These are phyloP conservation scores for Discostella stelligeroides DNA, from an alignment of 108 stramenopile species.

Conservation along the genomic window DNA sequence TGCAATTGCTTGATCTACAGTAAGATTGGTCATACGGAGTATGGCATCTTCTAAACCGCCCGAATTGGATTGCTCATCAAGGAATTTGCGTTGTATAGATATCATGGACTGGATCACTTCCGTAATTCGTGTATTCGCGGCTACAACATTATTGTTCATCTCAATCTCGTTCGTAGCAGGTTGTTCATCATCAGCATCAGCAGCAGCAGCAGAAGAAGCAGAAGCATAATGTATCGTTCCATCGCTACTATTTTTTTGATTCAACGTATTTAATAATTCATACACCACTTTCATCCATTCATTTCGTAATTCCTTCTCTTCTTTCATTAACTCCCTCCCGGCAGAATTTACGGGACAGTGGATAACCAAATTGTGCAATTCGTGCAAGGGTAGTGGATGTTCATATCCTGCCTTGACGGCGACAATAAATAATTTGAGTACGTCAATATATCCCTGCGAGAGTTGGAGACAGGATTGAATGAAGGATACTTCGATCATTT, in stretches of 20 bases:
- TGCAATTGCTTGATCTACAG: conserved; percentile 21
- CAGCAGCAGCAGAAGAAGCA: too few relatives aligned
- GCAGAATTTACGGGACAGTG: conserved; percentile 58
- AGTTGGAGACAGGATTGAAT: conserved; percentile 82
- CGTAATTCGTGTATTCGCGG: conserved; percentile 10
- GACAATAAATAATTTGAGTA: conserved; percentile 83
- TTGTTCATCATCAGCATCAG: neutral
- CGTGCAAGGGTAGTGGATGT: conserved; percentile 43
- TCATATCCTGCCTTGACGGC: conserved; percentile 79
- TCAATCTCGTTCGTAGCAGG: too few relatives aligned
- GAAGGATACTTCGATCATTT: conserved; percentile 83
- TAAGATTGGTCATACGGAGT: conserved; percentile 32
- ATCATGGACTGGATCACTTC: conserved; percentile 21
- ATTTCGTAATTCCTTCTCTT: conserved; percentile 70
- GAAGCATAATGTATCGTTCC: too few relatives aligned
- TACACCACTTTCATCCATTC: conserved; percentile 77
- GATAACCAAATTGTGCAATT: conserved; percentile 48
- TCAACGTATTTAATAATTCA: conserved; percentile 46
- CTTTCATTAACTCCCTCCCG: conserved; percentile 64
- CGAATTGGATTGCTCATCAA: conserved; percentile 19
- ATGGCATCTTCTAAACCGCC: conserved; percentile 34
- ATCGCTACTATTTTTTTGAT: neutral
- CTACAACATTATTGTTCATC: neutral
- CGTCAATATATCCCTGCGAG: conserved; percentile 74
- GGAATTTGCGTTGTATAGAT: neutral